Evolutionary conservation across 805 yeast species (phyloP).

Genomic region (Lipomyces spencermartinsiae): DNA sequence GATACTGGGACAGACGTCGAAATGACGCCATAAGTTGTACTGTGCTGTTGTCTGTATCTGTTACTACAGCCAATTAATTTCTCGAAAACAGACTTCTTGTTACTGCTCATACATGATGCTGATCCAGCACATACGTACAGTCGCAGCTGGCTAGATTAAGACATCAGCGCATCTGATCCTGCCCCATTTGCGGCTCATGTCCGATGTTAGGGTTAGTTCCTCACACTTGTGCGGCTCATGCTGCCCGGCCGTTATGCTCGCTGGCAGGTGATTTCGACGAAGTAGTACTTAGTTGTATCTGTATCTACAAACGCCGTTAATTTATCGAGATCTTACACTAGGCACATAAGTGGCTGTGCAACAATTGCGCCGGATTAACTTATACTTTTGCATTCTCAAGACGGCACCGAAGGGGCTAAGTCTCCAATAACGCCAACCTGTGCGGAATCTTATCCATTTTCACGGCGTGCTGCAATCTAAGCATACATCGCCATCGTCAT

Average conservation of each 20-base stretch:
- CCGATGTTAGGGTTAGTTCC: no score
- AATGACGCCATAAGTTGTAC: not conserved
- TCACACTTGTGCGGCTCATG: no score
- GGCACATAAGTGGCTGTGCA: not conserved
- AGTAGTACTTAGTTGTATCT: no score
- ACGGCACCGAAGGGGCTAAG: not conserved
- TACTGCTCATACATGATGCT: no score
- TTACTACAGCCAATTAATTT: not conserved
- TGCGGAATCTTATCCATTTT: not conserved
- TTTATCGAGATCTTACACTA: no score
- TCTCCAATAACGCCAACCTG: not conserved
- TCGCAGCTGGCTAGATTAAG: no score
- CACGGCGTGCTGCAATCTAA: slow-evolving; percentile 18
- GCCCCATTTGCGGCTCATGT: no score
- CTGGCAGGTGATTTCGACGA: no score
- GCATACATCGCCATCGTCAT: slow-evolving; percentile 18
- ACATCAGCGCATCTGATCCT: no score
- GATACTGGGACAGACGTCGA: not conserved
- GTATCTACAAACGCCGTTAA: no score
- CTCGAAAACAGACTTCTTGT: not conserved
- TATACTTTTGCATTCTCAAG: not conserved
- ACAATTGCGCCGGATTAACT: not conserved
- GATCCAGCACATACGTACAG: no score
- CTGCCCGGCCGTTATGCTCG: no score
- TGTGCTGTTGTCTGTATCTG: not conserved